Evolutionary conservation across 495 filamentous ascomycete species (phyloP), one percentile per base, ranked within the genome.

Genomic region (Penicillium pulvis): DNA sequence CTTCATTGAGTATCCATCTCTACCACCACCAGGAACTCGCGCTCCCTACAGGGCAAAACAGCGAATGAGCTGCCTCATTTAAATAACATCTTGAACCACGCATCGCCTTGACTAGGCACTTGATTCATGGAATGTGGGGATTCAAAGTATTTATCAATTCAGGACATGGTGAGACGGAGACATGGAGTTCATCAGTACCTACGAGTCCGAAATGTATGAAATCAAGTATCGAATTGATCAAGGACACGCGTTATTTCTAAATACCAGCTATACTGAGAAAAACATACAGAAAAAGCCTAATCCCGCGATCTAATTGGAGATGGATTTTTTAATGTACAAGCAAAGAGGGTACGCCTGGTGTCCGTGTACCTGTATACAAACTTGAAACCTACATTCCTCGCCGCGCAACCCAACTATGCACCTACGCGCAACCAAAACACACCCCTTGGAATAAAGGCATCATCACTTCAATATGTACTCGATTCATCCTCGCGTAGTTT

Each of bases 401-500:
- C 51, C 50, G 53, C 57, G 45, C 47, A 57, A 41, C 11, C 44
- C 50, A 58, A 63, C 54, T 60, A 63, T 63, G 60, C 43, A 30
- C 44, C 39, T 41, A 55, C 51, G 57, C n/a, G 10, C 7, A 45
- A 39, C 19, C 36, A 39, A 46, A 52, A 51, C 35, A 31, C 26
- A 23, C 31, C 53, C 54, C 56, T 62, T 59, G 55, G 33, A 43
- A 45, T 12, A 14, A 47, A 30, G 20, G n/a, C 7, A 41, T 16
- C 5, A 41, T 14, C 7, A 41, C 6, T 17, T 6, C 14, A 17
- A 41, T 51, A 46, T 33, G 6, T 47, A n/a, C 39, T 39, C 17
- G 51, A 51, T 20, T 12, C 19, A 26, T 31, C 43, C 19, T 26
- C 39, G 11, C 52, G 28, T 55, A 51, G 26, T 16, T 19, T 33